phyloP scores from a whole-genome alignment of 805 yeast genomes.

The Clavispora asparagi region DNA sequence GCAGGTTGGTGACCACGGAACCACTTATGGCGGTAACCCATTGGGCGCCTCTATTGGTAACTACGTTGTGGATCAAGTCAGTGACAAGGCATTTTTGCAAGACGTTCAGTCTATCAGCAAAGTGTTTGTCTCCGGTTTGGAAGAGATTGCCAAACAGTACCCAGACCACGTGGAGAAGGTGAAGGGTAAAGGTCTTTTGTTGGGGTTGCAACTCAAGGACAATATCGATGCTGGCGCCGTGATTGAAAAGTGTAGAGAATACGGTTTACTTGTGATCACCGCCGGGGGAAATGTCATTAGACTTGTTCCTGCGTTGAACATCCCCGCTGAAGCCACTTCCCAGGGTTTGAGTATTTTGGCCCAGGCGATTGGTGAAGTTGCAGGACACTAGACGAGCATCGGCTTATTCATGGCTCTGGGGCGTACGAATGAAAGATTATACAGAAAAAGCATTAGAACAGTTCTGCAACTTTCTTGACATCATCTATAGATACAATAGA shows the following conservation, averaged over 20 bases:
- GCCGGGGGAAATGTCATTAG: constrained; percentile 91
- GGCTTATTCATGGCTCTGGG: not conserved
- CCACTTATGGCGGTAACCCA: constrained; percentile 97
- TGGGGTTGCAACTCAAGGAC: constrained; percentile 69
- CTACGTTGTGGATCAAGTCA: constrained; percentile 66
- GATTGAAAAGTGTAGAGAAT: constrained; percentile 65
- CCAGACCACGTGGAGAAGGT: constrained; percentile 61
- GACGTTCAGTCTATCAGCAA: constrained; percentile 59
- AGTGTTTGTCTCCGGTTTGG: constrained; percentile 47
- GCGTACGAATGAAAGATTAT: too few species aligned
- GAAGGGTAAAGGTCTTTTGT: constrained; percentile 84
- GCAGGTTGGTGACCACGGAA: constrained; percentile 94
- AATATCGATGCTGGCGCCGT: constrained; percentile 56
- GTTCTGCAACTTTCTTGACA: too few species aligned
- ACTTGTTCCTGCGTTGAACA: constrained; percentile 88
- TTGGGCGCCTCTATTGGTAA: constrained; percentile 77
- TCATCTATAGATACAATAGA: too few species aligned
- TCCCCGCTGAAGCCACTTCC: constrained; percentile 60
- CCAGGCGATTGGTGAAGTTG: constrained; percentile 38
- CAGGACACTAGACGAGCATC: not conserved
- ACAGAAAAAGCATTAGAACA: too few species aligned
- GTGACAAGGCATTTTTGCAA: constrained; percentile 53
- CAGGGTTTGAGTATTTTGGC: constrained; percentile 72
- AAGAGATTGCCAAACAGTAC: constrained; percentile 46
- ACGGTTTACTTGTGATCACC: constrained; percentile 79